Conservation (phyloP, 2,329 filamentous ascomycete species). For the Zopfia rhizophila region DNA sequence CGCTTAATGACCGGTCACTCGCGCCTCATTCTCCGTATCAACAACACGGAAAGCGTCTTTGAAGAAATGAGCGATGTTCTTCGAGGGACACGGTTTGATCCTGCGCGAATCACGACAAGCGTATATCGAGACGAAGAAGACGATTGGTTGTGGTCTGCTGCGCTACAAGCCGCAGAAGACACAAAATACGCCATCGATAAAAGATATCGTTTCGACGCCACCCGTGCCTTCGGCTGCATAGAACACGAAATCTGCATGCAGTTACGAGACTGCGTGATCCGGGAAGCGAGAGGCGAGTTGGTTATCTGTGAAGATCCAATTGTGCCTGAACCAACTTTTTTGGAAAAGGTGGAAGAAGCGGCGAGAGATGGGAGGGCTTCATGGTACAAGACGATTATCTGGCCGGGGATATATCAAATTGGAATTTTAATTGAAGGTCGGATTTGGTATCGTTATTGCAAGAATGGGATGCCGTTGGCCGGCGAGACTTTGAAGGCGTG, state of each 20-base stretch:
- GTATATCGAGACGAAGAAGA: constrained; percentile 1
- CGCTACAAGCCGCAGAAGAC: constrained; percentile 1
- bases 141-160: constrained; percentile 1
- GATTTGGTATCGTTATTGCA: no score
- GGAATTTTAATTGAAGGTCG: no score
- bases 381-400: no score
- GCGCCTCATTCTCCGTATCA: constrained; percentile 6
- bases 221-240: no score
- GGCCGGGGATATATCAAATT: no score
- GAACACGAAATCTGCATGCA: constrained; percentile 6
- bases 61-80: background rate
- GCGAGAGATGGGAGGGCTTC: no score
- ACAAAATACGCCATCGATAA: constrained; percentile 4
- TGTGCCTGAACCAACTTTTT: background rate
- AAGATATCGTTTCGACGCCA: no score
- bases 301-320: constrained; percentile 12
- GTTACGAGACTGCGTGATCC: constrained; percentile 8
- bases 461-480: no score
- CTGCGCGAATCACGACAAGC: background rate
- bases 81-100: constrained; percentile 7
- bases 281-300: constrained; percentile 10
- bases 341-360: constrained; percentile 1
- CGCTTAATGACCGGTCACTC: constrained; percentile 4
- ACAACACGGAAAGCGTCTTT: background rate
- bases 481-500: no score